Conservation (phyloP, 2,329 filamentous ascomycete species). For the Fusarium armeniacum region DNA sequence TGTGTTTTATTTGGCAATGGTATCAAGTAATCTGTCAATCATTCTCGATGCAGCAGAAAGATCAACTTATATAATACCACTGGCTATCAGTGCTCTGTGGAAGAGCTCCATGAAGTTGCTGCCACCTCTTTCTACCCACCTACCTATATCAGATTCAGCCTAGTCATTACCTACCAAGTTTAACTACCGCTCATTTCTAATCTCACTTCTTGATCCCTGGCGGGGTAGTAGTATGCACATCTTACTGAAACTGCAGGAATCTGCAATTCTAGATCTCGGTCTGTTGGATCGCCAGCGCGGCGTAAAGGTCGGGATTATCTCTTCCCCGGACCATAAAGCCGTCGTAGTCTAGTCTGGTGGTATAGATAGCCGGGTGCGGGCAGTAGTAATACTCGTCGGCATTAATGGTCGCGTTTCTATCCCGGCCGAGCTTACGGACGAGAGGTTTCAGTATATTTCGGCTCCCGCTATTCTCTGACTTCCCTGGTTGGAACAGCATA, state of each 20-base stretch:
- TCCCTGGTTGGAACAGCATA: not conserved
- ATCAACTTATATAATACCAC: not conserved
- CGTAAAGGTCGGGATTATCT: slow-evolving; percentile 5
- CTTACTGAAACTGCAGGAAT: slow-evolving; percentile 1
- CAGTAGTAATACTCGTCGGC: not conserved
- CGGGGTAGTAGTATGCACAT: not conserved
- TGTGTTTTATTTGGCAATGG: not conserved
- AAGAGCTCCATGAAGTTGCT: not conserved
- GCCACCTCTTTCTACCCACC: not conserved
- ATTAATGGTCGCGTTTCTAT: slow-evolving; percentile 3
- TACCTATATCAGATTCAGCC: not conserved
- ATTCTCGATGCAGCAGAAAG: not conserved
- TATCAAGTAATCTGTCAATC: not conserved
- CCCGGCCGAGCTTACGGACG: not conserved
- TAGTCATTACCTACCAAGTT: not conserved
- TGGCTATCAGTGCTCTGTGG: not conserved
- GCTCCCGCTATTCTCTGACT: not conserved
- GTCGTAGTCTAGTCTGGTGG: not conserved
- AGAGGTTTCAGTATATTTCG: not conserved
- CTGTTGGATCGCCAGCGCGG: slow-evolving; percentile 2
- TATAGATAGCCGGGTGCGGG: not conserved
- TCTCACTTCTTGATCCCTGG: not conserved
- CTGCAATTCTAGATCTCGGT: slow-evolving; percentile 8
- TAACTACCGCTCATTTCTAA: not conserved
- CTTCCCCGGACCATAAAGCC: not conserved